phyloP scores from a whole-genome alignment of 169 alveolate genomes.

The Cryptosporidium tyzzeri region DNA sequence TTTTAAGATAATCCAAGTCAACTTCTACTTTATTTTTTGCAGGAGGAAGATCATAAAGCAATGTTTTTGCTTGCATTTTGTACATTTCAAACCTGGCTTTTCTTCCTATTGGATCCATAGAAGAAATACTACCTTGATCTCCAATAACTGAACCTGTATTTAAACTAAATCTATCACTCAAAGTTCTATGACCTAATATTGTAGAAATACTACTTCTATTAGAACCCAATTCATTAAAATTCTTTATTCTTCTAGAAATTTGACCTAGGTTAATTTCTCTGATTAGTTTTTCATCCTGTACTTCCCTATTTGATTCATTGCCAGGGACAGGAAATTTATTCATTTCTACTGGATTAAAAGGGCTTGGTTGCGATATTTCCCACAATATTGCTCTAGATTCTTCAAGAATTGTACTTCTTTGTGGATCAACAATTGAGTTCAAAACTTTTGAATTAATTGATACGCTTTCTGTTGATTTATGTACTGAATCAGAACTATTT shows the following conservation, averaged over 20 bases:
- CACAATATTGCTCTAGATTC: conserved; percentile 34
- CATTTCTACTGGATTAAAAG: conserved; percentile 57
- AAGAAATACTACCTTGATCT: conserved; percentile 62
- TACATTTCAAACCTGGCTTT: conserved; percentile 72
- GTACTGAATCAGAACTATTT: conserved; percentile 6
- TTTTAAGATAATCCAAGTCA: conserved; percentile 6
- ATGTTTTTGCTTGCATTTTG: conserved; percentile 68
- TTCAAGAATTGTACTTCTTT: conserved; percentile 34
- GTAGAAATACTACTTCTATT: conserved; percentile 39
- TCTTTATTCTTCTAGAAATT: not conserved
- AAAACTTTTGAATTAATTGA: not conserved
- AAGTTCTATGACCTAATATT: conserved; percentile 16
- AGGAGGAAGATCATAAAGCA: conserved; percentile 62
- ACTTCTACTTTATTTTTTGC: conserved; percentile 45
- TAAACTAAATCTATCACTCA: conserved; percentile 59
- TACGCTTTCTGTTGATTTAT: conserved; percentile 9
- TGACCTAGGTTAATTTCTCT: not conserved
- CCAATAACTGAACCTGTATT: conserved; percentile 45
- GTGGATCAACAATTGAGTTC: not conserved
- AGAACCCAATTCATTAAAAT: conserved; percentile 4
- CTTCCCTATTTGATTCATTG: not conserved
- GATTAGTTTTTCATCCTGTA: not conserved
- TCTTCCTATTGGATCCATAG: conserved; percentile 72
- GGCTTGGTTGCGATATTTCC: conserved; percentile 43
- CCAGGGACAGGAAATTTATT: not conserved